Base-by-base conservation (phyloP, 2,329 filamentous ascomycete genomes). In the Sarocladiaceae sp. region DNA sequence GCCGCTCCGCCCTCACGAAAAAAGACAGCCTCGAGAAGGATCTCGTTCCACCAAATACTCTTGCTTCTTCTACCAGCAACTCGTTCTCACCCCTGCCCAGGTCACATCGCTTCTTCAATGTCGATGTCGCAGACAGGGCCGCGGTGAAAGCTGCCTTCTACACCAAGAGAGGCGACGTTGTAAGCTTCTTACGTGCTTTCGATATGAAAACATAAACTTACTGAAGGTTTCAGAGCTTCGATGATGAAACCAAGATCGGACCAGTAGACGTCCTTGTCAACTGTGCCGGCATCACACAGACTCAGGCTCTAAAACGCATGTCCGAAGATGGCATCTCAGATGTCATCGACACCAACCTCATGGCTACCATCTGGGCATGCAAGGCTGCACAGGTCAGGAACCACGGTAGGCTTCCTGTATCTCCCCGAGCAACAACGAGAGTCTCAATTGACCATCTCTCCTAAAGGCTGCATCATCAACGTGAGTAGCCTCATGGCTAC, bases 401-500 rank as follows among this genome's bases (percentile, higher is more conserved):
- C 7, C 48, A 63, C 10, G 64, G 64, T 65, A 54, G 3, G 43
- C 18, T 20, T 16, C 46, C 13, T 33, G 13, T 12, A 11, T n/a
- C n/a, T n/a, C n/a, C n/a, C 12, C 13, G 5, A 31, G 23, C 20
- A 18, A 15, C 21, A 27, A 24, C 23, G 18, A 27, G 20, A 5
- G 13, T 21, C 10, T n/a, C 9, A 15, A 13, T 20, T 41, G 16
- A 27, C 32, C 4, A 41, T 47, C 16, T 43, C 26, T 7, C 2
- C 9, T 2, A 4, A 35, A 76, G 76, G 73, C 6, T 86, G 80
- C 56, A 89, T 95, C 49, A 82, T 95, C 61, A 95, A 95, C 57
- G 68, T 95, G 18, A 82, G 85, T 1, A 91, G 85, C 39, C 67
- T 94, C 23, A 73, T 95, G 35, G 88, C 81, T 0, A 58, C 73